Percentiles rank a stretch among this genome's conserved stretches.
Evolutionary conservation across 345 rosid genomes (phyloP).

Genomic region (Geranium brycei): DNA sequence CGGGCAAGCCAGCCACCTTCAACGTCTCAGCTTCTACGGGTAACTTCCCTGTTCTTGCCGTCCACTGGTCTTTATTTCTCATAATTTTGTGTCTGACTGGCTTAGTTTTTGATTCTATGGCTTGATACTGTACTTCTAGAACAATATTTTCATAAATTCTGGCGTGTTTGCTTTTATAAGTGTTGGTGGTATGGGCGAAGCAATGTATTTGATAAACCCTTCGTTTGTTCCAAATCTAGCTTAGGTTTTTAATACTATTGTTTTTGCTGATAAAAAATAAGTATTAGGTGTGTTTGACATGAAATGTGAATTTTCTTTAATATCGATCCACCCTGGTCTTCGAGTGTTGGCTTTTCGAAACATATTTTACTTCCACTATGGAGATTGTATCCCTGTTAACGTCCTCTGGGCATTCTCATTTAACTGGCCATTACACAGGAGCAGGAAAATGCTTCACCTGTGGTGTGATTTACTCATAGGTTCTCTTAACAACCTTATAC

Average conservation of each 20-base stretch:
- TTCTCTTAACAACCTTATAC: too few species aligned
- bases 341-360: too few species aligned
- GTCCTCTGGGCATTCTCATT: too few species aligned
- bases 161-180: background rate
- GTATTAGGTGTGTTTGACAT: background rate
- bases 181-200: background rate
- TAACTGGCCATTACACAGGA: too few species aligned
- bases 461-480: too few species aligned
- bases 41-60: slow-evolving; percentile 4
- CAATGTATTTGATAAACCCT: background rate
- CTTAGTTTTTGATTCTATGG: background rate
- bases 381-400: too few species aligned
- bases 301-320: background rate
- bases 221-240: background rate
- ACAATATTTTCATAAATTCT: background rate
- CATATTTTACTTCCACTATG: too few species aligned
- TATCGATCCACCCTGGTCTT: too few species aligned
- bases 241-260: too few species aligned
- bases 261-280: too few species aligned
- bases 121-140: background rate
- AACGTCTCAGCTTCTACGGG: slow-evolving; percentile 49
- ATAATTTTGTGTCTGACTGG: background rate
- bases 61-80: background rate
- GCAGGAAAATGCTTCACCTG: too few species aligned
- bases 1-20: slow-evolving; percentile 42